Evolutionary conservation across 495 filamentous ascomycete genomes (phyloP).

Genomic region (Trichoderma orchidacearum): DNA sequence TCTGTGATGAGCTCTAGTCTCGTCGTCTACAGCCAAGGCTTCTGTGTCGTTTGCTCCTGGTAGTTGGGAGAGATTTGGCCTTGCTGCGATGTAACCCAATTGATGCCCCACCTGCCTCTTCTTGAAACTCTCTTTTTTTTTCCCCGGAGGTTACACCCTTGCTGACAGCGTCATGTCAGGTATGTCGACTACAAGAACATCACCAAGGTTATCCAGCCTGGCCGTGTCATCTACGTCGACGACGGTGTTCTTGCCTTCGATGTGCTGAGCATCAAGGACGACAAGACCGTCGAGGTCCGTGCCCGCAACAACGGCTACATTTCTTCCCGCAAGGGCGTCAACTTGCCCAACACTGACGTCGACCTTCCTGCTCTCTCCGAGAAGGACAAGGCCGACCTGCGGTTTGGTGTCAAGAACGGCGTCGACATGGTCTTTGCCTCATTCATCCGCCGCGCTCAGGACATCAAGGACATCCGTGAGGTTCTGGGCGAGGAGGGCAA

Average conservation of each 20-base stretch:
- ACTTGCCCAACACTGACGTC: constrained; percentile 95
- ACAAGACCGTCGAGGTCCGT: constrained; percentile 69
- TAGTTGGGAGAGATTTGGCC: no score
- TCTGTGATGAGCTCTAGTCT: no score
- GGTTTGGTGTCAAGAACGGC: constrained; percentile 92
- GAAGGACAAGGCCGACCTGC: constrained; percentile 88
- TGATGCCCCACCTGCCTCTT: neutral
- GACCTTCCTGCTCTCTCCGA: constrained; percentile 96
- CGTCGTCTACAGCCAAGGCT: no score
- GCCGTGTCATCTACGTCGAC: constrained; percentile 95
- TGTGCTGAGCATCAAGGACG: constrained; percentile 75
- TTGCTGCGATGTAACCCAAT: no score
- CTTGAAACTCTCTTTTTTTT: no score
- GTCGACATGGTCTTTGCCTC: constrained; percentile 99
- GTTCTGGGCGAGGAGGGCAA: constrained; percentile 85
- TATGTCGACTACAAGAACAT: constrained; percentile 99
- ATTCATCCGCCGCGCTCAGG: constrained; percentile 85
- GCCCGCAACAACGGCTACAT: constrained; percentile 97
- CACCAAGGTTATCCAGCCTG: constrained; percentile 89
- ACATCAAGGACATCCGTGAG: constrained; percentile 83
- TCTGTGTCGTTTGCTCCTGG: no score
- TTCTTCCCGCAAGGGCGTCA: constrained; percentile 96
- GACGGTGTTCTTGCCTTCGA: constrained; percentile 95
- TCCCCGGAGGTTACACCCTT: neutral
- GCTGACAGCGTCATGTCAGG: constrained; percentile 31